phyloP scores from a whole-genome alignment of 2,329 filamentous ascomycete genomes.

The Aspergillus sp. region DNA sequence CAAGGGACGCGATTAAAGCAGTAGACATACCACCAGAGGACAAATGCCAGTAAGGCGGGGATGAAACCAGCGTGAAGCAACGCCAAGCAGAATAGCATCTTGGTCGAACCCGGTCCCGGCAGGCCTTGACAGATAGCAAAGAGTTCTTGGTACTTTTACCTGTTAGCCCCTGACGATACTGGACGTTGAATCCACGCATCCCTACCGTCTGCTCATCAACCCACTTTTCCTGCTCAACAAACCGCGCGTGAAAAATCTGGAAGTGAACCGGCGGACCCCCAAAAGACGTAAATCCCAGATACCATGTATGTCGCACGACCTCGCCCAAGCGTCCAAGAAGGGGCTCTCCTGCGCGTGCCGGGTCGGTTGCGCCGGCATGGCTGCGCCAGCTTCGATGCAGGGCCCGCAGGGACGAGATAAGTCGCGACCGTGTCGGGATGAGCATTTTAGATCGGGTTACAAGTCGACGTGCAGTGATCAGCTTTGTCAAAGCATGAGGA shows the following conservation, averaged over 20 bases:
- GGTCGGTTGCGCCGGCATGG: not conserved
- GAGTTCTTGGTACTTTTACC: conserved; percentile 64
- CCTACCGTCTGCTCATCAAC: conserved; percentile 65
- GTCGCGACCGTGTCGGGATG: not conserved
- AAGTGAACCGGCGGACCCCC: conserved; percentile 70
- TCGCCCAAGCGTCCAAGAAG: conserved; percentile 30
- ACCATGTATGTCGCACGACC: conserved; percentile 50
- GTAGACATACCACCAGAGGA: conserved; percentile 53
- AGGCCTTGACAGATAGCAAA: conserved; percentile 69
- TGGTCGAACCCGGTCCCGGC: conserved; percentile 67
- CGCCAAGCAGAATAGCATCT: conserved; percentile 69
- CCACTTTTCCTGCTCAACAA: conserved; percentile 62
- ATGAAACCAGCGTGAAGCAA: conserved; percentile 62
- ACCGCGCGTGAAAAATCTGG: conserved; percentile 62
- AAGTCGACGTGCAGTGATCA: too few species aligned
- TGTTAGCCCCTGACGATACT: not conserved
- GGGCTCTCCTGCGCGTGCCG: not conserved
- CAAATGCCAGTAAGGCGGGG: conserved; percentile 58
- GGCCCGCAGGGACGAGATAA: not conserved
- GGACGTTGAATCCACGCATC: not conserved
- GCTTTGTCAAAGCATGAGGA: too few species aligned
- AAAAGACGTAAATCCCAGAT: conserved; percentile 65
- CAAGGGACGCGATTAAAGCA: too few species aligned
- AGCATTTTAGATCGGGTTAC: not conserved
- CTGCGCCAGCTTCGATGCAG: not conserved